Conservation (phyloP, 352 stramenopile species). For the Pythium phragmiticola region DNA sequence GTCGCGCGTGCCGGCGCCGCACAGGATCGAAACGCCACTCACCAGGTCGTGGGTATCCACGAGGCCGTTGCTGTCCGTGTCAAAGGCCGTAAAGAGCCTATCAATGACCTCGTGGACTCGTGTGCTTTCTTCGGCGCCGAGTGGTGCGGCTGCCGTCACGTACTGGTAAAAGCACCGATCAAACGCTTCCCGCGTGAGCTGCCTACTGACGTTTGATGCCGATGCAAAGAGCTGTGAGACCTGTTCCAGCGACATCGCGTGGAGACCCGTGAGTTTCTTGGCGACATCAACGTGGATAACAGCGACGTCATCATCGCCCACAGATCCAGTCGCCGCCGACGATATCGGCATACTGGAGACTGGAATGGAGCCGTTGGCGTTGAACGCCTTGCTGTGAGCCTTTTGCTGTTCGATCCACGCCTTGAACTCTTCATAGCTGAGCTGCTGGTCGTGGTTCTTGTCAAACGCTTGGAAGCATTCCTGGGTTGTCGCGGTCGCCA, state of each 20-base stretch:
- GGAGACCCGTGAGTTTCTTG: constrained; percentile 69
- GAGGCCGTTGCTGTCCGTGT: constrained; percentile 64
- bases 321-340: neutral
- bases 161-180: constrained; percentile 78
- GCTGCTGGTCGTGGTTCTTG: constrained; percentile 66
- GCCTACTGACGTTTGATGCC: constrained; percentile 44
- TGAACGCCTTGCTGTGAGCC: constrained; percentile 6
- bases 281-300: constrained; percentile 66
- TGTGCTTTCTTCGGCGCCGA: constrained; percentile 44
- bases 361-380: neutral
- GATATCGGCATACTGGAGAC: neutral
- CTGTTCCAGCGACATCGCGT: constrained; percentile 59
- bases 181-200: constrained; percentile 65
- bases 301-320: constrained; percentile 8
- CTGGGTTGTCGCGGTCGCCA: constrained; percentile 72
- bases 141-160: constrained; percentile 42
- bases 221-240: constrained; percentile 56
- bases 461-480: constrained; percentile 80
- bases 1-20: constrained; percentile 45
- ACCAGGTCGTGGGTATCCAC: constrained; percentile 80
- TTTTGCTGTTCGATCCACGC: constrained; percentile 75
- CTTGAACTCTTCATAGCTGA: constrained; percentile 82
- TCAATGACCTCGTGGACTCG: constrained; percentile 74
- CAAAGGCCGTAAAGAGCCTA: constrained; percentile 75
- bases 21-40: constrained; percentile 71